Conservation (phyloP, 768 basidiomycete genomes). For the Pulveroboletus ravenelii region DNA sequence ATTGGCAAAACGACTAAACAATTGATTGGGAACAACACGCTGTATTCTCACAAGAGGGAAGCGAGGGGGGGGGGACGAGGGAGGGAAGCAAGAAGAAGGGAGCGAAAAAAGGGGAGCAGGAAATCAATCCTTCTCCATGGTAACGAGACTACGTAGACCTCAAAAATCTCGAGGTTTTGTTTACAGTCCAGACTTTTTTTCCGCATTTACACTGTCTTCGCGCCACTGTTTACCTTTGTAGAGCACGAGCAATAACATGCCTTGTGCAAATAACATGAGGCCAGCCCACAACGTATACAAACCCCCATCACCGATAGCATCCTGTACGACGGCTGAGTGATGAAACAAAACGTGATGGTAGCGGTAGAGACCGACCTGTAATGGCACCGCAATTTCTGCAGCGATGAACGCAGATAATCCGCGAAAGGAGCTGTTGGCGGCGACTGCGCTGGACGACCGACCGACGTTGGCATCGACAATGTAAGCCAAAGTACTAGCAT, state of each 20-base stretch:
- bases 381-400: constrained; percentile 70
- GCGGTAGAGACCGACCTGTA: constrained; percentile 40
- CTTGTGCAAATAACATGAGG: constrained; percentile 48
- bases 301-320: constrained; percentile 75
- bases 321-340: constrained; percentile 32
- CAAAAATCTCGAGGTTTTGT: background rate
- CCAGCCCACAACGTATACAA: constrained; percentile 63
- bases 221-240: constrained; percentile 63
- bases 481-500: constrained; percentile 74
- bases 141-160: too few relatives aligned
- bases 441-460: constrained; percentile 71
- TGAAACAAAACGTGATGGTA: background rate
- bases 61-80: too few relatives aligned
- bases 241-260: constrained; percentile 56
- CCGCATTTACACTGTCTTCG: constrained; percentile 41
- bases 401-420: constrained; percentile 65
- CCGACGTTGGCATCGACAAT: constrained; percentile 86
- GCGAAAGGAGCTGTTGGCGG: constrained; percentile 72
- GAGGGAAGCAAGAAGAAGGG: too few relatives aligned
- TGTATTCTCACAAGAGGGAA: too few relatives aligned
- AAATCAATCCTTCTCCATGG: too few relatives aligned
- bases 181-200: constrained; percentile 21
- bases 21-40: too few relatives aligned
- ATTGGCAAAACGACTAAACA: too few relatives aligned
- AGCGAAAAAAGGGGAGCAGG: too few relatives aligned